Conservation (phyloP, 148 eudicot species). For the Rhododendron ovatum region DNA sequence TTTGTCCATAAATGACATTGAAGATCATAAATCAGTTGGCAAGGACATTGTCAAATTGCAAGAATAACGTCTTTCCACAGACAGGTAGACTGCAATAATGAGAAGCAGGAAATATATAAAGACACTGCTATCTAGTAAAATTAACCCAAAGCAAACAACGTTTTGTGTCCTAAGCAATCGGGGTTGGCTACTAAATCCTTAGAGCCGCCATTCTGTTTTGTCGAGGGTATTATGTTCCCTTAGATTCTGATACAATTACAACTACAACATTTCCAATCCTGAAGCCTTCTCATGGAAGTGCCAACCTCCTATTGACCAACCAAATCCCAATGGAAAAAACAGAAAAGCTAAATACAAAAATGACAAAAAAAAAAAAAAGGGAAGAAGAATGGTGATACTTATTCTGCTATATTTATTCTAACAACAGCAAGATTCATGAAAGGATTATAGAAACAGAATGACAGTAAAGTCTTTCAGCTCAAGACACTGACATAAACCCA, state of each 20-base stretch:
- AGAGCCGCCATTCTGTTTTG: neutral
- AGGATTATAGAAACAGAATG: neutral
- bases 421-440: neutral
- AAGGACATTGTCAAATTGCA: neutral
- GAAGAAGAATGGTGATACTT: neutral
- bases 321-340: constrained; percentile 1
- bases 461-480: neutral
- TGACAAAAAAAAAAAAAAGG: neutral
- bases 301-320: neutral
- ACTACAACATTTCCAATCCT: neutral
- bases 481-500: neutral
- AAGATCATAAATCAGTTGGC: constrained; percentile 1
- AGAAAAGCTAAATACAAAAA: neutral
- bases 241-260: neutral
- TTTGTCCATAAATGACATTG: constrained; percentile 3
- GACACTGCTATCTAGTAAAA: neutral
- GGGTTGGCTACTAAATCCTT: neutral
- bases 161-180: neutral
- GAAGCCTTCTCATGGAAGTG: neutral
- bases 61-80: neutral
- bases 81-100: constrained; percentile 1
- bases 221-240: neutral
- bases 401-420: neutral
- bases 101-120: neutral
- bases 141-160: neutral